A percentile compares a stretch with the other conserved stretches of the same genome.
phyloP scores from a whole-genome alignment of 2,329 filamentous ascomycete species.

The Fusarium virguliforme region DNA sequence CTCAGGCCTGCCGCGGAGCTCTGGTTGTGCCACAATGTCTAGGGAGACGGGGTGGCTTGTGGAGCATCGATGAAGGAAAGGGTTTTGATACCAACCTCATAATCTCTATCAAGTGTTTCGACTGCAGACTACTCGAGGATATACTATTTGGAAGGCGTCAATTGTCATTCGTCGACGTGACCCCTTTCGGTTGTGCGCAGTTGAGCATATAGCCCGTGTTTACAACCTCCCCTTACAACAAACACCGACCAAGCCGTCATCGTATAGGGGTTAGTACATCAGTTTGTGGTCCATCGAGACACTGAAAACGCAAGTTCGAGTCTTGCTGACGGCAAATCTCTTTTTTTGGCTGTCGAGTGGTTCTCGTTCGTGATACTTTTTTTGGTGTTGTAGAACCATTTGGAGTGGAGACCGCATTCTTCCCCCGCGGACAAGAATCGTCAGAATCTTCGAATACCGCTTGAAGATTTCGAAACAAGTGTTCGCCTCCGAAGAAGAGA shows the following conservation, averaged over 20 bases:
- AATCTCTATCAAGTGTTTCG: no score
- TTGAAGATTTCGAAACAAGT: no score
- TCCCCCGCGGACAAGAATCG: neutral
- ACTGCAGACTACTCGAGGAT: no score
- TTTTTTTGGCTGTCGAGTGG: neutral
- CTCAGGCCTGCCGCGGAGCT: no score
- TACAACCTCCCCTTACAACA: neutral
- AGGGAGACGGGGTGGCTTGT: no score
- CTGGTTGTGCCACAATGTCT: no score
- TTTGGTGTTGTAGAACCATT: neutral
- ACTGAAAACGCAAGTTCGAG: conserved; percentile 19
- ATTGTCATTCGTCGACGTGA: neutral
- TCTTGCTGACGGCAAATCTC: conserved; percentile 11
- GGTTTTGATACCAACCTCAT: no score
- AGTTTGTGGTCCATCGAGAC: conserved; percentile 1
- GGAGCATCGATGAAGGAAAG: no score
- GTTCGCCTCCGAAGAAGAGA: no score
- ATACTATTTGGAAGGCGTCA: no score
- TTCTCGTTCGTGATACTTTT: neutral
- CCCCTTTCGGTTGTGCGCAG: neutral
- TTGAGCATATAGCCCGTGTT: neutral
- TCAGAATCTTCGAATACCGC: no score
- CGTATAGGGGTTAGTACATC: conserved; percentile 18
- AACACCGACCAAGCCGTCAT: conserved; percentile 8
- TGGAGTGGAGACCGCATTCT: accelerated